Base-by-base conservation (phyloP, 2,329 filamentous ascomycete species). In the Elsinoe fawcettii region DNA sequence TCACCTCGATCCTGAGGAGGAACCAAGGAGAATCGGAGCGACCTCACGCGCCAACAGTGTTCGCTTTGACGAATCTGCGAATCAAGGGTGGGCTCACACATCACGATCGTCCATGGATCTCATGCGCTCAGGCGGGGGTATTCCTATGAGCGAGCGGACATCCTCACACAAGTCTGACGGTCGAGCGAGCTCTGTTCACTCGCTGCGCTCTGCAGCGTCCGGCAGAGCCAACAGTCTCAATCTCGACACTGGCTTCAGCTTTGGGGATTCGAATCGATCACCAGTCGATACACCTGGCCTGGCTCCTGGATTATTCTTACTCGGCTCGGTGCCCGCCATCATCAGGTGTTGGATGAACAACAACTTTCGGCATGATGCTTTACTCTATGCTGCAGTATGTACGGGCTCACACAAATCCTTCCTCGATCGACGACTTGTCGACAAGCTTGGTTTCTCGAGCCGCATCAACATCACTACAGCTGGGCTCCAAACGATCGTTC, bases 101-200 rank as follows among this genome's bases (percentile, higher is more conserved):
- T 88, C 86, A 59, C 84, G 92, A 44, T 86, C 90, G 57, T 92
- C 89, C 11, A 83, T 88, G 47, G 93, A 97, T 57, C 86, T 95
- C 63, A 83, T 84, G 39, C 95, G 90, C 70, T 86, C 89, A 34
- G 78, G 96, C 65, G 86, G 87, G 57, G 84, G 84, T 36, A 84
- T 88, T 68, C 81, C 84, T 41, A 84, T 96, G 83, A 93, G 88
- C 71, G 93, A 99, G 73, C 84, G 93, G 14, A 88, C 90, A 1
- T 80, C 90, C 14, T 99, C 93, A 9, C 90, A 97, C 77, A 95
- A 95, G 68, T 97, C 93, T 0, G 92, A 99, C 69, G 93, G 93
- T 34, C 82, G 92, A 60, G 90, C 95, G 67, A 97, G 92, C 70
- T 97, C 91, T 7, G 81, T 85, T 16, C 84, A 87, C 69, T 96